phyloP scores from a whole-genome alignment of 2,329 filamentous ascomycete species.

The Thielaviopsis euricoi region DNA sequence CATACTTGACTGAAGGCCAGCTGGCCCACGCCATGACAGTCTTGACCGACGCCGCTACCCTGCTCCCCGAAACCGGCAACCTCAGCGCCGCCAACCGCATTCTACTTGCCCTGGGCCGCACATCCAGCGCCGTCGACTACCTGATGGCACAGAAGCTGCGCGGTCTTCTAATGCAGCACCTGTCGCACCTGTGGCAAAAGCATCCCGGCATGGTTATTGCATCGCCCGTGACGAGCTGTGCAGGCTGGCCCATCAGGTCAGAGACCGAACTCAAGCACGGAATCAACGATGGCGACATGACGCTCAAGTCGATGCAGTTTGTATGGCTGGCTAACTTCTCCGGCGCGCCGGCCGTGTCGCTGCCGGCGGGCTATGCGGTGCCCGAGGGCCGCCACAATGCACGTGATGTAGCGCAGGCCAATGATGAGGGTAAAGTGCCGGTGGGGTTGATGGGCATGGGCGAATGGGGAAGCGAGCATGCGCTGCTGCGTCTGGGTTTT shows the following conservation, averaged over 20 bases:
- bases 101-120: constrained; percentile 45
- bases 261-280: constrained; percentile 23
- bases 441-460: constrained; percentile 38
- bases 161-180: constrained; percentile 51
- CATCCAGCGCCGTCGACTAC: constrained; percentile 49
- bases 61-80: constrained; percentile 29
- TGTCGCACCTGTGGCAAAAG: constrained; percentile 45
- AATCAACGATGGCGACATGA: constrained; percentile 29
- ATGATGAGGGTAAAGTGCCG: constrained; percentile 26
- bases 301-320: constrained; percentile 31
- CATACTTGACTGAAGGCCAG: constrained; percentile 45
- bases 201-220: constrained; percentile 56
- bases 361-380: constrained; percentile 28
- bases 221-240: constrained; percentile 45
- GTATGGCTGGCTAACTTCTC: constrained; percentile 36
- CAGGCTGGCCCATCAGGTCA: constrained; percentile 26
- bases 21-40: constrained; percentile 60
- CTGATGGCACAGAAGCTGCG: constrained; percentile 55
- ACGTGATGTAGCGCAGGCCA: constrained; percentile 18
- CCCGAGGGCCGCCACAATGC: constrained; percentile 20
- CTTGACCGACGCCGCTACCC: constrained; percentile 40
- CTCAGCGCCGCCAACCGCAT: constrained; percentile 48
- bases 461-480: constrained; percentile 36
- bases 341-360: constrained; percentile 28
- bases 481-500: constrained; percentile 30